phyloP scores from a whole-genome alignment of 176 grass and related monocot genomes.

The Triticum urartu region DNA sequence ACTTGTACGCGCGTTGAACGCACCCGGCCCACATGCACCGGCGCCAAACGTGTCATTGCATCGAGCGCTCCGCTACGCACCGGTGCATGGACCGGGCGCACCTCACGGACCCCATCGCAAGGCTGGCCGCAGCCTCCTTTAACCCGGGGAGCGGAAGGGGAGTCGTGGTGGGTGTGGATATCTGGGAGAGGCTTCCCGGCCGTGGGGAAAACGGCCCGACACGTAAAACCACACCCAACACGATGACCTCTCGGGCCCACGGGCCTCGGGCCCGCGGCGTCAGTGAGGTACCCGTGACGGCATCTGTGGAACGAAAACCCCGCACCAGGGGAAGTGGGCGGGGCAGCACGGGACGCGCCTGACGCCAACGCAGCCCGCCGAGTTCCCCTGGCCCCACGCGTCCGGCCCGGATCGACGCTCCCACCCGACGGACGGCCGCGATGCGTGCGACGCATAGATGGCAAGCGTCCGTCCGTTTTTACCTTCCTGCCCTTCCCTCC shows the following conservation, averaged over 20 bases:
- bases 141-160: neutral
- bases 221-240: neutral
- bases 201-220: neutral
- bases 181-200: conserved; percentile 12
- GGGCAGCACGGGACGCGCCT: conserved; percentile 6
- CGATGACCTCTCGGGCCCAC: neutral
- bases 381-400: too few relatives aligned
- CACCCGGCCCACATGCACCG: neutral
- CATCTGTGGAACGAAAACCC: neutral
- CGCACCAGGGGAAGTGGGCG: neutral
- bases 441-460: neutral
- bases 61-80: rapidly evolving
- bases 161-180: neutral
- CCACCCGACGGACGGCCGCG: neutral
- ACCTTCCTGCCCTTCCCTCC: conserved; percentile 2
- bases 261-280: rapidly evolving
- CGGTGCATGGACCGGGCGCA: rapidly evolving
- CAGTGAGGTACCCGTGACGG: neutral
- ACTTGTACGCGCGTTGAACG: neutral
- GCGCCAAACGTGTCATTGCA: neutral
- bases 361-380: neutral
- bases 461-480: neutral
- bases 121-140: neutral
- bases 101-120: rapidly evolving
- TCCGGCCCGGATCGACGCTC: too few relatives aligned